Base-by-base conservation (phyloP, 2,329 filamentous ascomycete species). In the Didymella sp. region DNA sequence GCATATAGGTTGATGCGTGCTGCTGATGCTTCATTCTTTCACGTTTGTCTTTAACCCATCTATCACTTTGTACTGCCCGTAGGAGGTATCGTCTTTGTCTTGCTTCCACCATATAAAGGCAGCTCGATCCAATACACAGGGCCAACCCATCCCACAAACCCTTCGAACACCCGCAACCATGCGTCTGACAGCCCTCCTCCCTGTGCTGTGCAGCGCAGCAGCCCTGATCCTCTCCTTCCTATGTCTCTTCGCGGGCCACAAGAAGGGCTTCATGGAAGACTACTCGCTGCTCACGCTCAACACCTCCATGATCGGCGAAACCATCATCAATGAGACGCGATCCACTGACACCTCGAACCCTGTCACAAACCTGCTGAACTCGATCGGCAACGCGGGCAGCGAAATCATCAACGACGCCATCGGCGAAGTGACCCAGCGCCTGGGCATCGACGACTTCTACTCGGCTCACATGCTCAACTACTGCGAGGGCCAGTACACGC, bases 381-480 rank as follows among this genome's bases (percentile, higher is more conserved):
- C 70, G 31, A 69, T 78, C 46, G 70, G 73, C 43, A 63, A 75
- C 59, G 54, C 64, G 56, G 63, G 79, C 51, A 71, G 60, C 40
- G 42, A 54, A 11, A 48, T 56, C 33, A 69, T 74, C 61, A 63
- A 78, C 55, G 67, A 75, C 51, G 71, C 76, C 33, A 71, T 84
- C 51, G 75, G 81, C 65, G 72, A 81, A 52, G 69, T 84, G 24
- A 79, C 81, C 78, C 42, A 72, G 77, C 17, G 78, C 13, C 73
- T 87, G 15, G 82, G 84, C 33, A 77, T 87, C 31, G 78, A 84
- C 37, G 82, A 87, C 71, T 89, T 84, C 73, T 88, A 88, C 76
- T 82, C 80, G 19, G 78, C 83, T 15, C 85, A 89, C 70, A 67
- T 88, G 52, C 81, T 87, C 74, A 80, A 84, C 70, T 85, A 84